Evolutionary conservation across 139 green algal species (phyloP).

Genomic region (Chlorella sp.): DNA sequence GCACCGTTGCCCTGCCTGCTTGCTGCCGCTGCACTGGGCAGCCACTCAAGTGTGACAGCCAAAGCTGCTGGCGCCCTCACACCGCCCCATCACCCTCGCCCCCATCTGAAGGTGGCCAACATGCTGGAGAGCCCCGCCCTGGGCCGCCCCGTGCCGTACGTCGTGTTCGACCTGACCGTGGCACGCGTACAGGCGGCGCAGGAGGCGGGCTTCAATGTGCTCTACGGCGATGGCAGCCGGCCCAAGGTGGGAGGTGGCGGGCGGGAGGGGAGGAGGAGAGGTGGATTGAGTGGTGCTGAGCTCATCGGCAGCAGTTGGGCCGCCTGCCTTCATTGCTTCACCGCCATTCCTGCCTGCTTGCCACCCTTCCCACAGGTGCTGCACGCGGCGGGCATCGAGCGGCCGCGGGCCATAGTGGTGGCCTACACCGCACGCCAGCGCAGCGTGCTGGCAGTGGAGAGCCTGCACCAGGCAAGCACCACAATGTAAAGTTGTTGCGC

Average conservation of each 20-base stretch:
- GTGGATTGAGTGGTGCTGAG: no score
- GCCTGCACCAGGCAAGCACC: constrained; percentile 46
- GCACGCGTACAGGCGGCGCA: constrained; percentile 66
- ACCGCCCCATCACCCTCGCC: no score
- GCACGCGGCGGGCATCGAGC: constrained; percentile 77
- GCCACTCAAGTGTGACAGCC: no score
- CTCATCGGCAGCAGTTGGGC: no score
- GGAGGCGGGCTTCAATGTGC: constrained; percentile 65
- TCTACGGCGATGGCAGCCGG: constrained; percentile 81
- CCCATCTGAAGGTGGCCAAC: constrained; percentile 69
- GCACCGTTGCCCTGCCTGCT: no score
- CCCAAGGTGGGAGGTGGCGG: not conserved
- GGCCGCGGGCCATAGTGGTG: constrained; percentile 78
- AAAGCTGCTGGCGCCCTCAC: no score
- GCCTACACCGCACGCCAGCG: constrained; percentile 67
- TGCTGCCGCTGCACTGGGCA: no score
- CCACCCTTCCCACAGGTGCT: constrained; percentile 63
- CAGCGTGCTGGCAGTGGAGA: constrained; percentile 70
- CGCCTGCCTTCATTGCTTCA: not conserved
- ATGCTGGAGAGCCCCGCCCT: constrained; percentile 77
- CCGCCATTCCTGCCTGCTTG: no score
- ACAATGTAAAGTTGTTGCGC: no score
- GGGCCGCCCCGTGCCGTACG: constrained; percentile 63
- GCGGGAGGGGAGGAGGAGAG: no score
- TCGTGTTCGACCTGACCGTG: constrained; percentile 88